phyloP scores from a whole-genome alignment of 768 basidiomycete species.

The Termitomyces heimii region DNA sequence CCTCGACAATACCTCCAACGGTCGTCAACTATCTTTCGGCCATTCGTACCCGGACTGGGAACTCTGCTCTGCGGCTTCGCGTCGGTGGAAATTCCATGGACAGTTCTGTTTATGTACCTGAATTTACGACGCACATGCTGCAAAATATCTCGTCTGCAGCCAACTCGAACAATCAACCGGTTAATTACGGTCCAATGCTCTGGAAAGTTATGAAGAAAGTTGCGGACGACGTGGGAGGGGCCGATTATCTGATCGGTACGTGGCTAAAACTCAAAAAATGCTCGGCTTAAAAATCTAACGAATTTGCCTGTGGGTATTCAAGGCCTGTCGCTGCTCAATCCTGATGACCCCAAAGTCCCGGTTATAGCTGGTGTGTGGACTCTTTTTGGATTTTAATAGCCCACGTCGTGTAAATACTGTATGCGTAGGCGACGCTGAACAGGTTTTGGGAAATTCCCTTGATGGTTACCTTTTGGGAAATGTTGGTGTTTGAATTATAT shows the following conservation, averaged over 20 bases:
- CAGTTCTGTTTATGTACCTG: conserved; percentile 35
- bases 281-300: neutral
- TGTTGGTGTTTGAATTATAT: conserved; percentile 18
- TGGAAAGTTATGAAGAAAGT: conserved; percentile 41
- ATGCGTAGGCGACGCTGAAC: conserved; percentile 25
- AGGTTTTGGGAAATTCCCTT: conserved; percentile 30
- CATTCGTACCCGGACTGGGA: conserved; percentile 40
- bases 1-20: conserved; percentile 41
- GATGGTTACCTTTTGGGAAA: conserved; percentile 47
- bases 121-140: conserved; percentile 35
- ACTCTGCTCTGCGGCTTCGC: conserved; percentile 35
- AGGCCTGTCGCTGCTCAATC: conserved; percentile 39
- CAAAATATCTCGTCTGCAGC: conserved; percentile 25
- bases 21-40: conserved; percentile 56
- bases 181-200: conserved; percentile 38
- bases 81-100: conserved; percentile 46
- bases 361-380: conserved; percentile 16
- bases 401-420: neutral
- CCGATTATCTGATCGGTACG: conserved; percentile 26
- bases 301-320: neutral
- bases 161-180: conserved; percentile 39
- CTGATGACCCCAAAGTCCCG: conserved; percentile 29
- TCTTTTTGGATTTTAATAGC: neutral
- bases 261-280: neutral
- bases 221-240: conserved; percentile 19